Evolutionary conservation across 352 stramenopile genomes (phyloP).

Genomic region (Phytophthora uliginosa): DNA sequence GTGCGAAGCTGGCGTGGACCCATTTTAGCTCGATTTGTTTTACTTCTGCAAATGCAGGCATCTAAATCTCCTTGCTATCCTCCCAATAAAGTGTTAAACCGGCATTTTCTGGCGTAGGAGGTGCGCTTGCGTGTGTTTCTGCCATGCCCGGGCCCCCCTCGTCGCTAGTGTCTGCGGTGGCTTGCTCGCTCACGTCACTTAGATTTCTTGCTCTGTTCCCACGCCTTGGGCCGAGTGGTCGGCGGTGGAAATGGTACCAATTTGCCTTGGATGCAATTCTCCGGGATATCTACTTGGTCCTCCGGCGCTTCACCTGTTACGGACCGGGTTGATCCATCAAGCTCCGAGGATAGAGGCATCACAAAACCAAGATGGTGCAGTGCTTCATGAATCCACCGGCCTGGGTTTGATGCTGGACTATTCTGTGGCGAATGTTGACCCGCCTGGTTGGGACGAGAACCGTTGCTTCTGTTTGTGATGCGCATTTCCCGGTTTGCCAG

Average conservation of each 20-base stretch:
- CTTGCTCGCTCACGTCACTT: constrained; percentile 7
- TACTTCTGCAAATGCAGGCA: neutral
- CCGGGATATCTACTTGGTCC: constrained; percentile 26
- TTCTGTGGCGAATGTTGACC: constrained; percentile 17
- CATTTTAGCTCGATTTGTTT: neutral
- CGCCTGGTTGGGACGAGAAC: neutral
- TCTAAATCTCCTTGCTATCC: neutral
- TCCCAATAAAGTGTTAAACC: neutral
- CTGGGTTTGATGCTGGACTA: constrained; percentile 15
- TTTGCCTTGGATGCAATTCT: constrained; percentile 45
- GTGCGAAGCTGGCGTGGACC: constrained; percentile 4
- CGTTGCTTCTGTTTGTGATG: constrained; percentile 28
- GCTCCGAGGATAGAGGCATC: constrained; percentile 26
- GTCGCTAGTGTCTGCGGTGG: neutral
- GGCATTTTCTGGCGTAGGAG: constrained; percentile 17
- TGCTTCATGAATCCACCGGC: constrained; percentile 47
- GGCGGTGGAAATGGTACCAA: constrained; percentile 46
- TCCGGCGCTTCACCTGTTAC: constrained; percentile 7
- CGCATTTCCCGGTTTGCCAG: constrained; percentile 46
- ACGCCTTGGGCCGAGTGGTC: neutral
- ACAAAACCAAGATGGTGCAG: constrained; percentile 54
- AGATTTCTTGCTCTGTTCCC: neutral
- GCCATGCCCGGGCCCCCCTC: neutral
- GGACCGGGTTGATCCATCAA: neutral
- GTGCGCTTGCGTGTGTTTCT: constrained; percentile 14